Percentiles rank a stretch among this genome's conserved stretches.
These are phyloP conservation scores for Mercurialis annua DNA, from an alignment of 345 rosid species.

Conservation along the genomic window DNA sequence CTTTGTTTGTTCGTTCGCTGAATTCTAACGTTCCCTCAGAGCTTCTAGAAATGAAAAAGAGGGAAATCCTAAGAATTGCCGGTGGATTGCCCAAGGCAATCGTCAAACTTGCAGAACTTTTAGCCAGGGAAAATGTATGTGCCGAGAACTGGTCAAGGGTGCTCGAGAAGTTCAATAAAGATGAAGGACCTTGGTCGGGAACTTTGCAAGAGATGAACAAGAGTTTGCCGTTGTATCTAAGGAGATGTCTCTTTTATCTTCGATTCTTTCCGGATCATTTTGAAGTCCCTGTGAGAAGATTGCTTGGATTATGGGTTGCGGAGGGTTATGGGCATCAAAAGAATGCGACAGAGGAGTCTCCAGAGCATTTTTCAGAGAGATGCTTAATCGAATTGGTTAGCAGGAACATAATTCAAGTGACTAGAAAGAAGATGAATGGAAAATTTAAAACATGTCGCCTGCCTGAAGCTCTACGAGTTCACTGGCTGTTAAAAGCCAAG, in stretches of 20 bases:
- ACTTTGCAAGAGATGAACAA: not conserved
- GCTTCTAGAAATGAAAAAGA: not conserved
- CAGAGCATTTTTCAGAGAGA: conserved; percentile 11
- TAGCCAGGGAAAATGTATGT: conserved; percentile 9
- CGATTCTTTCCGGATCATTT: conserved; percentile 16
- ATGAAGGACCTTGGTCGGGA: not conserved
- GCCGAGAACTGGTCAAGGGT: not conserved
- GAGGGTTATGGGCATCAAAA: conserved; percentile 27
- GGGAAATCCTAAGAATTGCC: conserved; percentile 1
- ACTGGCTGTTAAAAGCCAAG: conserved; percentile 12
- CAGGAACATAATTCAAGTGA: conserved; percentile 21
- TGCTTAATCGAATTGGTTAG: conserved; percentile 17
- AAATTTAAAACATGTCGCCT: conserved; percentile 17
- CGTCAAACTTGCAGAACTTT: conserved; percentile 16
- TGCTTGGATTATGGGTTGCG: conserved; percentile 26
- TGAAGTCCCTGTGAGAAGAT: conserved; percentile 20
- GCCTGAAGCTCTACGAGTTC: conserved; percentile 10
- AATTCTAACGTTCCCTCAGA: conserved; percentile 8
- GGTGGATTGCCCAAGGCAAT: conserved; percentile 14
- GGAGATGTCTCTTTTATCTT: conserved; percentile 25
- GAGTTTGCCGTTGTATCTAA: conserved; percentile 14
- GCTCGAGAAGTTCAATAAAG: not conserved
- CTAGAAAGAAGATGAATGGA: conserved; percentile 22
- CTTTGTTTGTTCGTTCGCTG: conserved; percentile 14
- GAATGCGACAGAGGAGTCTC: not conserved